These are phyloP conservation scores for Leccinellum luteum DNA, from an alignment of 768 basidiomycete genomes.

Conservation along the genomic window DNA sequence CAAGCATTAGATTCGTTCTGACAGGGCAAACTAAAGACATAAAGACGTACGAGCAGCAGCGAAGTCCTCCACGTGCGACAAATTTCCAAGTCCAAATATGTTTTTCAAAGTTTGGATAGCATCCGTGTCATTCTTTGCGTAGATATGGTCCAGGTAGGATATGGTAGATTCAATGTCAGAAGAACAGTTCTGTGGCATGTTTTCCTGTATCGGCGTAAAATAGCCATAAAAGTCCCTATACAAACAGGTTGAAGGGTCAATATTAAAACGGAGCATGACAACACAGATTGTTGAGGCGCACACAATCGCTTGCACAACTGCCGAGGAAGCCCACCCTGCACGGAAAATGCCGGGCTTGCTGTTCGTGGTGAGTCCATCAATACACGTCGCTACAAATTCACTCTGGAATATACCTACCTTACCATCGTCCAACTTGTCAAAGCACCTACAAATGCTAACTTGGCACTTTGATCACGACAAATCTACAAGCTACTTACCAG, in stretches of 20 bases:
- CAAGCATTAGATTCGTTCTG: slow-evolving; percentile 3
- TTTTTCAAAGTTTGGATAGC: slow-evolving; percentile 56
- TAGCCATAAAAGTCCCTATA: slow-evolving; percentile 40
- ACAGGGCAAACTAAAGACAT: neutral
- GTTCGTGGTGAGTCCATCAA: slow-evolving; percentile 9
- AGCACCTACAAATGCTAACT: slow-evolving; percentile 26
- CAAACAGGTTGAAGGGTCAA: neutral
- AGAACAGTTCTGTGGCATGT: slow-evolving; percentile 74
- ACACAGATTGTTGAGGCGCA: slow-evolving; percentile 18
- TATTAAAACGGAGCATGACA: neutral
- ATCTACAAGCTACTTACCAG: slow-evolving; percentile 18
- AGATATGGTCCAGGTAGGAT: slow-evolving; percentile 56
- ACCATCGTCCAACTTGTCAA: slow-evolving; percentile 66
- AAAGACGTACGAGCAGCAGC: slow-evolving; percentile 48
- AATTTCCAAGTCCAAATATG: slow-evolving; percentile 52
- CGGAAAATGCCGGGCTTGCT: slow-evolving; percentile 40
- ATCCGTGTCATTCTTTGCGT: slow-evolving; percentile 40
- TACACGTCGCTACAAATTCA: neutral
- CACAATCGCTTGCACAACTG: slow-evolving; percentile 45
- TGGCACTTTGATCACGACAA: neutral
- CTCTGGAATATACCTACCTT: slow-evolving; percentile 41
- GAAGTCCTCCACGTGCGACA: slow-evolving; percentile 65
- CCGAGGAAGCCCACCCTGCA: slow-evolving; percentile 46
- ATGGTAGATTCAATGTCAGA: slow-evolving; percentile 67
- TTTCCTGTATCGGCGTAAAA: slow-evolving; percentile 65